A percentile compares a stretch with the other conserved stretches of the same genome.
phyloP scores from a whole-genome alignment of 371 early-diverging fungal genomes.

The Chytridiales sp. region DNA sequence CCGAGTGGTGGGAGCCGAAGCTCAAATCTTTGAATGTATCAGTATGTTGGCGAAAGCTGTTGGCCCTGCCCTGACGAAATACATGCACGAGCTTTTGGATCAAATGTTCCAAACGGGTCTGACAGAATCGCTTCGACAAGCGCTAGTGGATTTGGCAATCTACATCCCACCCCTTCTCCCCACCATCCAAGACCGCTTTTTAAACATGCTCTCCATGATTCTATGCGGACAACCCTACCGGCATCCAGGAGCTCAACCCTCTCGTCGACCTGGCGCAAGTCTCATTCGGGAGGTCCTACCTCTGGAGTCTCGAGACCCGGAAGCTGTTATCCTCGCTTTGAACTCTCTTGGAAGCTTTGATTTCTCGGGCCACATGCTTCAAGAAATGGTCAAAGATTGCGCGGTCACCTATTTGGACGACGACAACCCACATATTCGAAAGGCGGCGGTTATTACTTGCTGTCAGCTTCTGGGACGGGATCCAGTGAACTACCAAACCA shows the following conservation, averaged over 20 bases:
- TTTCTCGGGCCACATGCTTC: constrained; percentile 79
- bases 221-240: constrained; percentile 84
- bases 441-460: constrained; percentile 86
- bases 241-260: constrained; percentile 66
- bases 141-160: constrained; percentile 76
- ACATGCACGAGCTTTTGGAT: constrained; percentile 86
- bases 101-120: constrained; percentile 89
- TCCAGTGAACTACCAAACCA: constrained; percentile 58
- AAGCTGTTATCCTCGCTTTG: constrained; percentile 81
- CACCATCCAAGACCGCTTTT: constrained; percentile 87
- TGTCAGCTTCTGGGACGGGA: constrained; percentile 66
- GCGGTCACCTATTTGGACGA: constrained; percentile 84
- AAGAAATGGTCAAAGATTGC: constrained; percentile 88
- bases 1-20: constrained; percentile 50
- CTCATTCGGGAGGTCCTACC: background rate
- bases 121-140: constrained; percentile 76
- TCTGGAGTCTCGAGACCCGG: constrained; percentile 62
- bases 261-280: constrained; percentile 11
- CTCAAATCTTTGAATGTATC: constrained; percentile 80
- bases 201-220: constrained; percentile 86
- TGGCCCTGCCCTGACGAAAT: constrained; percentile 79
- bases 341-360: constrained; percentile 80
- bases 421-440: constrained; percentile 78
- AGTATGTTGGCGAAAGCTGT: constrained; percentile 86
- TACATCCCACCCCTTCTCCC: constrained; percentile 80